phyloP scores from a whole-genome alignment of 345 rosid genomes.

The Moringa oleifera region DNA sequence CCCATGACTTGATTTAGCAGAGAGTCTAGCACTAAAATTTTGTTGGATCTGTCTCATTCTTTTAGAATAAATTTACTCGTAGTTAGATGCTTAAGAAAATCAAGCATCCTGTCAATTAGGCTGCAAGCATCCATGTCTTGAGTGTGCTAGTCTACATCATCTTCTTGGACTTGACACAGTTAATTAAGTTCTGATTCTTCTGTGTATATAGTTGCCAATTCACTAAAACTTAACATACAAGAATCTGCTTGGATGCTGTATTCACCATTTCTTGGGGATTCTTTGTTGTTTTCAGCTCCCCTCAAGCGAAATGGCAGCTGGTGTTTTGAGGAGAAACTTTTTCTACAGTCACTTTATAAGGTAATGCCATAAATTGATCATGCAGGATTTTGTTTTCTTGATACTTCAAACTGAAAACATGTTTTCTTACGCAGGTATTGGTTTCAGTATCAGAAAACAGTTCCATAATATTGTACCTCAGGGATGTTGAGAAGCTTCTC shows the following conservation, averaged over 20 bases:
- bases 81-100: too few relatives aligned
- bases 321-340: constrained; percentile 77
- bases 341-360: constrained; percentile 84
- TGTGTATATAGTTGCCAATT: neutral
- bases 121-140: too few relatives aligned
- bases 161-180: too few relatives aligned
- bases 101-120: too few relatives aligned
- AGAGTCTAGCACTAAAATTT: too few relatives aligned
- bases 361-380: constrained; percentile 44
- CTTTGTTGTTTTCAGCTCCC: constrained; percentile 32
- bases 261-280: constrained; percentile 9
- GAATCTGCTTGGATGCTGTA: neutral
- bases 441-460: constrained; percentile 51
- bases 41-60: too few relatives aligned
- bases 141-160: neutral
- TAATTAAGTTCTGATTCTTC: neutral
- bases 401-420: too few relatives aligned
- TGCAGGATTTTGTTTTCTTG: neutral
- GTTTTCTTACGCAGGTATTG: constrained; percentile 50
- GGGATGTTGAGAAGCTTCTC: constrained; percentile 76
- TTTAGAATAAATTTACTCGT: too few relatives aligned
- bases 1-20: too few relatives aligned
- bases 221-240: neutral
- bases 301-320: constrained; percentile 52
- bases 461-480: constrained; percentile 66